Base-by-base conservation (phyloP, 257 asterid species). In the Scutellaria galericulata region DNA sequence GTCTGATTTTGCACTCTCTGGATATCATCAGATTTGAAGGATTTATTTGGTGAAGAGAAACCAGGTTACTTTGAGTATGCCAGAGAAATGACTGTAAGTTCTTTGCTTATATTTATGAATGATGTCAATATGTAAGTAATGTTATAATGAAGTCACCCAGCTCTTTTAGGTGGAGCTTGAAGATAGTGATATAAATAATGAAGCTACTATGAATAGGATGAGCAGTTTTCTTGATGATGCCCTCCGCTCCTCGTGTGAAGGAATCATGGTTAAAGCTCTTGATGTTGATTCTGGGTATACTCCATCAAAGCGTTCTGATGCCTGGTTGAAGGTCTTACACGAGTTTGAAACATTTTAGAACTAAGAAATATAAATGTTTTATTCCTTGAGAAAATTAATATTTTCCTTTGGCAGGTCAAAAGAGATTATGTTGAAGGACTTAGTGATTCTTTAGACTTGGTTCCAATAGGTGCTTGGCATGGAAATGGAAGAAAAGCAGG, bases 401-500 rank as follows among this genome's bases (percentile, higher is more conserved):
- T 27, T 46, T 24, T 18, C 7, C 48, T 66, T 68, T 79, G 75
- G 80, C 87, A 92, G 98, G 96, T 92, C 66, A 90, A 92, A 80
- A 87, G 86, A 74, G 98, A 92, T 77, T 92, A 92, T 66, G 84
- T 92, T 62, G 95, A 90, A 61, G 98, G 98, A 65, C 78, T 92
- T 66, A 50, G 81, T 76, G 98, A 92, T 86, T 90, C 97, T 62
- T 65, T 92, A 86, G 98, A 92, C 84, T 87, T 92, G 84, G 98
- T 92, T 68, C 96, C 97, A 5, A 90, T 92, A 70, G 98, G 97
- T 75, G 98, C 96, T 60, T 92, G 98, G 98, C 77, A 88, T 67
- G 98, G 98, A 69, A 92, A 88, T 78, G 98, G 98, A 87, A 86
- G 98, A 77, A 92, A 92, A 83, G 97, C 96, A 56, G 98, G 96